A percentile compares a stretch with the other conserved stretches of the same genome.
phyloP scores from a whole-genome alignment of 441 rosid genomes.

The Geranium incanum region DNA sequence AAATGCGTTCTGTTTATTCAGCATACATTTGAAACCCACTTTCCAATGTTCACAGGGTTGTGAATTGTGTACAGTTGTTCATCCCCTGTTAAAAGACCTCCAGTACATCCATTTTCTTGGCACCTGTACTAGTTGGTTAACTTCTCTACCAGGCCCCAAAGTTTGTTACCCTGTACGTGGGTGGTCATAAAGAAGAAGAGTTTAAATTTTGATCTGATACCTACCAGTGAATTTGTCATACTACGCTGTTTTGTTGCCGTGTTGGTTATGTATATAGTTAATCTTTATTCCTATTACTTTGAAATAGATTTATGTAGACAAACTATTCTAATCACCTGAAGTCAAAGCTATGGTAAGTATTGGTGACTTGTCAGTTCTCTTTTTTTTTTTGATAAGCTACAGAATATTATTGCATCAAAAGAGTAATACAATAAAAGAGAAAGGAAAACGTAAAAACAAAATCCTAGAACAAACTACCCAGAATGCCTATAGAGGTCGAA shows the following conservation, averaged over 20 bases:
- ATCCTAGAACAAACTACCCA: no score
- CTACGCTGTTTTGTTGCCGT: background rate
- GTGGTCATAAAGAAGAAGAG: background rate
- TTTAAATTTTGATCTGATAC: background rate
- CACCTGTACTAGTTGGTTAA: background rate
- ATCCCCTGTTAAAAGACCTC: background rate
- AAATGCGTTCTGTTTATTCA: background rate
- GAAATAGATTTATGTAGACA: background rate
- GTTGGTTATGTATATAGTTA: background rate
- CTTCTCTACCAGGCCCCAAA: background rate
- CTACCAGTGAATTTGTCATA: background rate
- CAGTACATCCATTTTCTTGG: background rate
- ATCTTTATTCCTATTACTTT: background rate
- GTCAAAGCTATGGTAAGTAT: background rate
- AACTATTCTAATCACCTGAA: background rate
- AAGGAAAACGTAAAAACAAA: no score
- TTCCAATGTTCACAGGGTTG: background rate
- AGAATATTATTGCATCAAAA: no score
- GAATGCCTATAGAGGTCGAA: no score
- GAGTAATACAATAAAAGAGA: no score
- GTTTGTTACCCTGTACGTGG: background rate
- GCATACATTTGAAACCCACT: background rate
- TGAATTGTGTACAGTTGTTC: background rate
- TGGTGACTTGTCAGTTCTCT: background rate
- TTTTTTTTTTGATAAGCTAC: background rate